phyloP scores from a whole-genome alignment of 345 rosid species.

The Brassica cretica region DNA sequence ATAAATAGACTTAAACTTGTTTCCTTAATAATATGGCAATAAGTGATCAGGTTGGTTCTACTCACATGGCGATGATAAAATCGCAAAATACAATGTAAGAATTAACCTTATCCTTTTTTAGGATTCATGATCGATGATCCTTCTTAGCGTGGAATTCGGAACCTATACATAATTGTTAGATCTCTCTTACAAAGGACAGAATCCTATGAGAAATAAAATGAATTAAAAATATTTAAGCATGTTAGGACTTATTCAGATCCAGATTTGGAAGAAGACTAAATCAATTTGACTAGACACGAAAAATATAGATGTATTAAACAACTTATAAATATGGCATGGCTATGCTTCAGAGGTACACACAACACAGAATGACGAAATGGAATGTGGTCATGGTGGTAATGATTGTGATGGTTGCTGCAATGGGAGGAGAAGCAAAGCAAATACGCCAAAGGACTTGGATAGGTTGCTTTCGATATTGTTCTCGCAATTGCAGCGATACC shows the following conservation, averaged over 20 bases:
- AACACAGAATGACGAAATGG: not conserved
- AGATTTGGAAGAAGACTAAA: not conserved
- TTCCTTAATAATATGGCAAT: not conserved
- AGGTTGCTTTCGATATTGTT: slow-evolving; percentile 23
- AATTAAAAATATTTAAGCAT: not conserved
- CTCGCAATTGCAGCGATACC: slow-evolving; percentile 7
- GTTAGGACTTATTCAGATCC: not conserved
- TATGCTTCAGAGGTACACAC: not conserved
- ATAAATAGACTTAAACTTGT: no score
- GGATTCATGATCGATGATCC: not conserved
- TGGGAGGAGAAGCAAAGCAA: not conserved
- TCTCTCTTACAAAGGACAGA: not conserved
- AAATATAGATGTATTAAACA: not conserved
- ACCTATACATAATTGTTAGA: not conserved
- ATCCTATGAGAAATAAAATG: not conserved
- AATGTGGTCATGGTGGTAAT: slow-evolving; percentile 5
- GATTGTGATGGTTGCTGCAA: not conserved
- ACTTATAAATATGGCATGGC: slow-evolving; percentile 4
- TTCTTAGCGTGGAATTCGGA: not conserved
- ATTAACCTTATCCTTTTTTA: not conserved
- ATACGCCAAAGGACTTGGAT: not conserved
- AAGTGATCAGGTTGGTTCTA: not conserved
- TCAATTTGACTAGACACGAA: not conserved
- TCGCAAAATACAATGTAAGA: not conserved
- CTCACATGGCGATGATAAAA: not conserved